A percentile compares a stretch with the other conserved stretches of the same genome.
Conservation (phyloP, 1,139 yeast species). For the Pichia terricola region DNA sequence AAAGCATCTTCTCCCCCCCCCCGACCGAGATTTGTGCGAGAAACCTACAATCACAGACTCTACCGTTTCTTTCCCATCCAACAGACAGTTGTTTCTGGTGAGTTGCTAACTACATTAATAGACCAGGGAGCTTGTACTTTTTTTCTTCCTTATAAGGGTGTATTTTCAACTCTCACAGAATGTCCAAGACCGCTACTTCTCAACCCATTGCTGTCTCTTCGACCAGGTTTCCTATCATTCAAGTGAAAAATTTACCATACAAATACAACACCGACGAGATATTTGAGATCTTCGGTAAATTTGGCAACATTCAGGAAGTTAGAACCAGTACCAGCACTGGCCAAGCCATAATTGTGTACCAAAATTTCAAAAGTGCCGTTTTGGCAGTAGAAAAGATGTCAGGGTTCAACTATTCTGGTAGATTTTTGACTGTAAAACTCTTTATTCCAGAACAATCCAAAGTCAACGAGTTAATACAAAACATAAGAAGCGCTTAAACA, state of each 20-base stretch:
- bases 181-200: no score
- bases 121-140: no score
- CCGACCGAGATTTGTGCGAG: no score
- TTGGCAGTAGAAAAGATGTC: slow-evolving; percentile 45
- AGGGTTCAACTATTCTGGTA: slow-evolving; percentile 51
- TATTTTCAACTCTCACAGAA: no score
- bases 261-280: slow-evolving; percentile 38
- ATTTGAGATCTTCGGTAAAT: slow-evolving; percentile 45
- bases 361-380: slow-evolving; percentile 38
- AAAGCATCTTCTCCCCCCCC: no score
- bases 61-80: no score
- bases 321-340: slow-evolving; percentile 48
- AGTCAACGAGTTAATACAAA: not conserved
- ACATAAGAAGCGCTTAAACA: no score
- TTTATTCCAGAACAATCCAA: slow-evolving; percentile 15
- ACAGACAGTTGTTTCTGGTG: no score
- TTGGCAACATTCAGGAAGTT: slow-evolving; percentile 50
- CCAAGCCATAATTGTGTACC: slow-evolving; percentile 50
- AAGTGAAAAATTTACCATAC: slow-evolving; percentile 53
- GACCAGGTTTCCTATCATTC: slow-evolving; percentile 33
- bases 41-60: no score
- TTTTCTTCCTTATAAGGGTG: no score
- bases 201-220: no score
- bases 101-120: no score
- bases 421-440: slow-evolving; percentile 46